Percentiles rank a stretch among this genome's conserved stretches.
These are phyloP conservation scores for Piloderma croceum DNA, from an alignment of 768 basidiomycete species.

Conservation along the genomic window DNA sequence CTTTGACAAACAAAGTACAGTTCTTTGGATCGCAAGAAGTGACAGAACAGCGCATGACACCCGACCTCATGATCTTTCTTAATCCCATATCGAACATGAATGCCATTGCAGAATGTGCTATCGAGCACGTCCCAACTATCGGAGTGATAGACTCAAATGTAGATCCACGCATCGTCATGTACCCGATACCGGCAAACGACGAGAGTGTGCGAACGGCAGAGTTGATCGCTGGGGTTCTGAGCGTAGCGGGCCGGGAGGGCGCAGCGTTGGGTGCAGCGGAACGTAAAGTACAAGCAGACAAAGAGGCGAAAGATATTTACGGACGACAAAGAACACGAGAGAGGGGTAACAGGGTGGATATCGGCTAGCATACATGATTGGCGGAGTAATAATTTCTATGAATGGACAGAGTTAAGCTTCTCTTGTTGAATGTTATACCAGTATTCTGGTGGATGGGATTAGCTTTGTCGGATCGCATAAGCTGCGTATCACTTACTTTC, in stretches of 20 bases:
- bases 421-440: slow-evolving; percentile 64
- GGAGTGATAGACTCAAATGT: slow-evolving; percentile 93
- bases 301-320: slow-evolving; percentile 5
- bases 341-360: slow-evolving; percentile 2
- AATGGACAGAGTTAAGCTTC: neutral
- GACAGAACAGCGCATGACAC: slow-evolving; percentile 51
- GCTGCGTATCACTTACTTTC: slow-evolving; percentile 66
- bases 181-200: slow-evolving; percentile 97
- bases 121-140: slow-evolving; percentile 86
- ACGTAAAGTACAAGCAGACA: slow-evolving; percentile 24
- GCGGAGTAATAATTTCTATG: slow-evolving; percentile 9
- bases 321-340: slow-evolving; percentile 3
- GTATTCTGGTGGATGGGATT: slow-evolving; percentile 44
- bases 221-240: slow-evolving; percentile 82
- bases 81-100: slow-evolving; percentile 82
- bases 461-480: slow-evolving; percentile 8
- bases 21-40: slow-evolving; percentile 61
- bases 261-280: slow-evolving; percentile 35
- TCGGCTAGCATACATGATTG: slow-evolving; percentile 4
- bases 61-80: slow-evolving; percentile 88
- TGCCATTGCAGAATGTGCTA: slow-evolving; percentile 88
- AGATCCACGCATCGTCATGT: slow-evolving; percentile 95
- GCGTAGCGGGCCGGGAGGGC: slow-evolving; percentile 81
- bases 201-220: slow-evolving; percentile 90
- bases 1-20: slow-evolving; percentile 79